A percentile compares a stretch with the other conserved stretches of the same genome.
Evolutionary conservation across 345 rosid species (phyloP).

Genomic region (Aquilaria malaccensis): DNA sequence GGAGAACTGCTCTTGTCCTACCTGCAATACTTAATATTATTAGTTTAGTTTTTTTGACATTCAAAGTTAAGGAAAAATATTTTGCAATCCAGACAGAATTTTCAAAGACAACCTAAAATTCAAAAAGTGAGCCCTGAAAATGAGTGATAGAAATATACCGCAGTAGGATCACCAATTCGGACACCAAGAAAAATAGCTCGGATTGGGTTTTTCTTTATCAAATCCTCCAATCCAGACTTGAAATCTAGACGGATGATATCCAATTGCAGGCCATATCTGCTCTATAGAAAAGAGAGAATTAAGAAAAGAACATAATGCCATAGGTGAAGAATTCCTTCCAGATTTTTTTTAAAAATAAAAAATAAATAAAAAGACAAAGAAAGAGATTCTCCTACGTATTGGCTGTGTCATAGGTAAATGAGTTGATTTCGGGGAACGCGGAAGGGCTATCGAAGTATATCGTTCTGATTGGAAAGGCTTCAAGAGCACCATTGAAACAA

Average conservation of each 20-base stretch:
- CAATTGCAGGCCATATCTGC: conserved; percentile 75
- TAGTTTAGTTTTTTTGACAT: conserved; percentile 3
- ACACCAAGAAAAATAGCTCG: conserved; percentile 98
- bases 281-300: conserved; percentile 12
- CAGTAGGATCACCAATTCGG: conserved; percentile 98
- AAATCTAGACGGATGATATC: conserved; percentile 81
- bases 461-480: conserved; percentile 71
- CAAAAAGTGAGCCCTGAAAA: not conserved
- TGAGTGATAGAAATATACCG: conserved; percentile 46
- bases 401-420: conserved; percentile 84
- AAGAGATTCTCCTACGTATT: conserved; percentile 36
- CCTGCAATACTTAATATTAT: conserved; percentile 31
- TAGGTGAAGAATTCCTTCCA: not conserved
- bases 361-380: not conserved
- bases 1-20: conserved; percentile 97
- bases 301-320: conserved; percentile 3
- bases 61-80: too few species aligned
- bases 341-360: too few species aligned
- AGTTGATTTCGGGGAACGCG: conserved; percentile 82
- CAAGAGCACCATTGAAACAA: conserved; percentile 52
- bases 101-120: not conserved
- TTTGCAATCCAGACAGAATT: not conserved
- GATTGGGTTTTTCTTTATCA: conserved; percentile 71
- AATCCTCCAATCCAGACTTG: conserved; percentile 92
- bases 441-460: conserved; percentile 88